Conservation (phyloP, 306 rosid species). For the Prosopis cineraria region DNA sequence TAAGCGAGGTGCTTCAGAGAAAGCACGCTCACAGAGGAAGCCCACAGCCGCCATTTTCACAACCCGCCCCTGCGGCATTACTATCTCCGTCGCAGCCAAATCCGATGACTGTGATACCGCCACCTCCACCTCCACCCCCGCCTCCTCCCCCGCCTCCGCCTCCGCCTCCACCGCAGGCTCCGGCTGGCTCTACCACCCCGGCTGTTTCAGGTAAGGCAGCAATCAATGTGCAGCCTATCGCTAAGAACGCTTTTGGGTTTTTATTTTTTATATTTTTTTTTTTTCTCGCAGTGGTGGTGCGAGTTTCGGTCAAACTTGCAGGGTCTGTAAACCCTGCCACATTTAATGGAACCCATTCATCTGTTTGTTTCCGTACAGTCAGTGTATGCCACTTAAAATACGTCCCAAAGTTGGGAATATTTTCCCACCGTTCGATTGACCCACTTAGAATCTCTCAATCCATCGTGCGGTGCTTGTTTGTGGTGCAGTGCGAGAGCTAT, state of each 20-base stretch:
- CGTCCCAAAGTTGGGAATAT: background rate
- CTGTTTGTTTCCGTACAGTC: constrained; percentile 26
- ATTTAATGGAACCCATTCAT: constrained; percentile 50
- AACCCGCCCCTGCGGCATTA: background rate
- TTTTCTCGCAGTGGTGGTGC: constrained; percentile 41
- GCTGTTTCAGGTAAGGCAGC: constrained; percentile 49
- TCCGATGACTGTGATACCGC: constrained; percentile 8
- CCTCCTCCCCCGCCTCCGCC: constrained; percentile 12
- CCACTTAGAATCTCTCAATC: background rate
- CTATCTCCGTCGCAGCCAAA: constrained; percentile 19
- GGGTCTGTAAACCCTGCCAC: constrained; percentile 73
- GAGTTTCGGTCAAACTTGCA: constrained; percentile 75
- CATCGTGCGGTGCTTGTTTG: constrained; percentile 24
- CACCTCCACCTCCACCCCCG: constrained; percentile 18
- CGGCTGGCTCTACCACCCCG: constrained; percentile 40
- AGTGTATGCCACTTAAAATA: constrained; percentile 32
- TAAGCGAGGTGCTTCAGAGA: constrained; percentile 54
- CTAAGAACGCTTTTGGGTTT: constrained; percentile 18
- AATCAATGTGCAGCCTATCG: constrained; percentile 40
- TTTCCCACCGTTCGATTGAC: constrained; percentile 23
- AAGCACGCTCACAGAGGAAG: constrained; percentile 37
- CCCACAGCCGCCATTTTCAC: background rate
- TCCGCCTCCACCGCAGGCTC: constrained; percentile 32
- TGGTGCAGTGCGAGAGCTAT: background rate
- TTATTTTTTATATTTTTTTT: background rate